phyloP scores from a whole-genome alignment of 2,329 filamentous ascomycete genomes.

The Lasiodiplodia gonubiensis region DNA sequence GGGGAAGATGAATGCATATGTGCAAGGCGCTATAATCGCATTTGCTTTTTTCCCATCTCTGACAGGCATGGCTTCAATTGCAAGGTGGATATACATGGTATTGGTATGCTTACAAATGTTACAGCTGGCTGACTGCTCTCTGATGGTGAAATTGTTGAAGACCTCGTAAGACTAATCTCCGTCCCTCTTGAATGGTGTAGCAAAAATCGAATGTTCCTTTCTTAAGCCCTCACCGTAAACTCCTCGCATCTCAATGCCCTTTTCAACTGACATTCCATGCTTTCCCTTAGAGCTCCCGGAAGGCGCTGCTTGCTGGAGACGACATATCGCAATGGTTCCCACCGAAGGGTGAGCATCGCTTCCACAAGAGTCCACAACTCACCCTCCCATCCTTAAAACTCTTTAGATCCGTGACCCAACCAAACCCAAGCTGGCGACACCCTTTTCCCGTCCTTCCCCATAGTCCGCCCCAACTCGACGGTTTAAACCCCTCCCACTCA shows the following conservation, averaged over 20 bases:
- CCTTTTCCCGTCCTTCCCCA: no score
- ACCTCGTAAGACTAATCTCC: not conserved
- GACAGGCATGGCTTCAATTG: no score
- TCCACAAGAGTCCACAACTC: no score
- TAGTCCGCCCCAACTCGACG: no score
- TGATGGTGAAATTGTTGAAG: not conserved
- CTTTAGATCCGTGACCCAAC: no score
- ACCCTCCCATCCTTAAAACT: no score
- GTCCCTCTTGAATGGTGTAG: not conserved
- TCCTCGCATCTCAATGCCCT: not conserved
- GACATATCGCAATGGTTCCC: no score
- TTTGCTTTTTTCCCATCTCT: not conserved
- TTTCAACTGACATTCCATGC: not conserved
- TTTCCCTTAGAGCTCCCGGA: not conserved
- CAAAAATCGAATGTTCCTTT: not conserved
- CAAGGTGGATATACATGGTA: not conserved
- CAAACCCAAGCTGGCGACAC: no score
- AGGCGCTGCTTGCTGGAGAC: not conserved
- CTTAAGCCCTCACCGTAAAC: not conserved
- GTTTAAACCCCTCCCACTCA: not conserved
- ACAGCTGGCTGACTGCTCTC: not conserved
- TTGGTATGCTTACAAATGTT: conserved; percentile 14
- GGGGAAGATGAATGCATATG: conserved; percentile 6
- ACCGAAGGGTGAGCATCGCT: no score
- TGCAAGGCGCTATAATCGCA: not conserved